Base-by-base conservation (phyloP, 306 rosid genomes). In the Cucurbita maxima region DNA sequence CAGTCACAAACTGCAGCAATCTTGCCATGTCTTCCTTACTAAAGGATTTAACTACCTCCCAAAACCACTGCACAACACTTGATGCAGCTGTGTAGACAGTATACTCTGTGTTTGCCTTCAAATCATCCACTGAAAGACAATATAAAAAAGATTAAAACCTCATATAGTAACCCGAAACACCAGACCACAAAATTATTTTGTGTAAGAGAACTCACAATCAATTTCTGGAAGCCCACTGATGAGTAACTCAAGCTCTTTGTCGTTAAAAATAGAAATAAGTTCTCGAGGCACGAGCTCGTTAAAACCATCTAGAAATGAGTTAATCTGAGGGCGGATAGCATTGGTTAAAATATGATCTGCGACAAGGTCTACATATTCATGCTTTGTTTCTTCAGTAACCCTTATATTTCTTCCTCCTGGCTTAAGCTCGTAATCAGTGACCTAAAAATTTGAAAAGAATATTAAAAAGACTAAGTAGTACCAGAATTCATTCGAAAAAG, bases 141-240 rank as follows among this genome's bases (percentile, higher is more conserved):
- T 59, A n/a, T n/a, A 62, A 1, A 44, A 60, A 36, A 5, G n/a
- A 48, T 48, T 60, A 37, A 78, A 79, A 45, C 81, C 71, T 81
- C 76, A 76, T 59, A 64, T 54, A 79, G 25, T 68, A 55, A 22
- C 16, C 5, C 67, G 15, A 74, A 76, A 73, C 71, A 78, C n/a
- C 36, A 71, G 72, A 61, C 55, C 22, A 69, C 57, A 16, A 30
- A 30, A 69, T 56, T 53, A 74, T 6, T 8, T 18, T 58, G 20
- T 59, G 19, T n/a, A 52, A 38, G 54, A 60, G 72, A 34, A 83
- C 99, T 91, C 82, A 95, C 99, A 82, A 79, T 95, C 99, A 78
- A 95, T 95, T 84, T 95, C 99, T 14, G 99, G 99, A 82, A 95
- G 99, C 60, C 99, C 99, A 79, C 99, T 95, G 73, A 95, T 95